Base-by-base conservation (phyloP, 1,139 yeast genomes). In the Zygosaccharomyces pseudobailii region DNA sequence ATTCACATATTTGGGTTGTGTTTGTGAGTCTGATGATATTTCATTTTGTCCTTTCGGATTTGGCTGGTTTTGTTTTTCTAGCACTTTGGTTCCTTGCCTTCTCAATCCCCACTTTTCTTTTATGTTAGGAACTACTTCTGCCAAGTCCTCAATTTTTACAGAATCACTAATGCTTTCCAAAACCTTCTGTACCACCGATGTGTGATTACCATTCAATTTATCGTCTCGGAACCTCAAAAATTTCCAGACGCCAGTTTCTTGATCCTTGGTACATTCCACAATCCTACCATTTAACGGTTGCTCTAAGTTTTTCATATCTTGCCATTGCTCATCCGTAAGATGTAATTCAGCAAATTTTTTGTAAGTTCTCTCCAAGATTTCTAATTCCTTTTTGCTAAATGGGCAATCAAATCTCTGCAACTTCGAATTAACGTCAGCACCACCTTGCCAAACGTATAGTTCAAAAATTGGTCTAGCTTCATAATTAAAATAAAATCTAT, bases 271-370 rank as follows among this genome's bases (percentile, higher is more conserved):
- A 55, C 95, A 88, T 67, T 94, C 99, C 3, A 84, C 90, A 30
- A 94, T 80, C 52, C 97, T 72, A n/a, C 92, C 95, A 59, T 90
- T 88, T 43, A 92, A 72, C 0, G 97, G 97, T 64, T 92, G 88
- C 8, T 78, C 75, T 35, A 84, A 65, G 0, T 62, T 71, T 61
- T 89, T 89, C 57, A 90, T 67, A 42, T 74, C 71, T 43, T 82
- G 85, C 97, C 98, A 94, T 62, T 90, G 95, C 33, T 78, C 80
- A 51, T 85, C 87, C 2, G 74, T 68, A 4, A 90, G 68, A 34
- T 72, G 70, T 53, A 94, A 64, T 48, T 80, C 79, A 13, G 81
- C 83, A 70, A 84, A 90, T 45, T 76, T 80, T 32, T 79, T 78
- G 65, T 90, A 87, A 2, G 71, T 70, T 32, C 69, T 71, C 13